These are phyloP conservation scores for Hypsizygus marmoreus DNA, from an alignment of 768 basidiomycete genomes.

Conservation along the genomic window DNA sequence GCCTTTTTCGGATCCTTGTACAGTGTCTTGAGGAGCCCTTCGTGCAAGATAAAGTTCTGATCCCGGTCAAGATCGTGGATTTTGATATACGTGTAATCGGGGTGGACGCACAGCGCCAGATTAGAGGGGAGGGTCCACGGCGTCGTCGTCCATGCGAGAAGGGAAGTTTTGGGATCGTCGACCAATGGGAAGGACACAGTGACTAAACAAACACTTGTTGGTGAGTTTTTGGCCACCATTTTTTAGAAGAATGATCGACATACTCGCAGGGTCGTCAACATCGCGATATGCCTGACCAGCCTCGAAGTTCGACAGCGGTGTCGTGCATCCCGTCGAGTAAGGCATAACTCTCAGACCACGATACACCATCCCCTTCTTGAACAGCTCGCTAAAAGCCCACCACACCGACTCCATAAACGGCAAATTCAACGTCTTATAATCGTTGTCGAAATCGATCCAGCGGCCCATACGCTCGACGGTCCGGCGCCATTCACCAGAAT, in stretches of 20 bases:
- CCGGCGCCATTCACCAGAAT: slow-evolving; percentile 88
- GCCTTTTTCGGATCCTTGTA: slow-evolving; percentile 99
- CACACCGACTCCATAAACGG: slow-evolving; percentile 98
- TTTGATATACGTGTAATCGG: slow-evolving; percentile 94
- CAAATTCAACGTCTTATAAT: slow-evolving; percentile 95
- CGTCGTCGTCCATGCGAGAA: slow-evolving; percentile 98
- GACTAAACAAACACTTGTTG: too few species aligned
- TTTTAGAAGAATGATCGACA: slow-evolving; percentile 26
- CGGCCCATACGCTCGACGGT: slow-evolving; percentile 98
- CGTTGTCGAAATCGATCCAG: slow-evolving; percentile 99
- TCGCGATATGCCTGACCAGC: slow-evolving; percentile 91
- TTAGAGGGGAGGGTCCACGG: slow-evolving; percentile 99
- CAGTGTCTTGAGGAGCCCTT: slow-evolving; percentile 79
- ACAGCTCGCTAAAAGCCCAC: slow-evolving; percentile 98
- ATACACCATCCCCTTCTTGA: slow-evolving; percentile 90
- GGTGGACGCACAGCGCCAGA: slow-evolving; percentile 93
- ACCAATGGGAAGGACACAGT: slow-evolving; percentile 92
- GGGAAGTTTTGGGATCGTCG: slow-evolving; percentile 86
- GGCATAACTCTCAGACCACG: slow-evolving; percentile 96
- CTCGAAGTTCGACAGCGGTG: slow-evolving; percentile 97
- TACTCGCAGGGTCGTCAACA: slow-evolving; percentile 90
- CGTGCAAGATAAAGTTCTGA: slow-evolving; percentile 90
- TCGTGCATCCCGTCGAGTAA: slow-evolving; percentile 94
- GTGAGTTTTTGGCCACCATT: too few species aligned
- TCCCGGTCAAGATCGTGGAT: slow-evolving; percentile 88